Conservation (phyloP, 2,329 filamentous ascomycete genomes). For the Colletotrichum australisinense region DNA sequence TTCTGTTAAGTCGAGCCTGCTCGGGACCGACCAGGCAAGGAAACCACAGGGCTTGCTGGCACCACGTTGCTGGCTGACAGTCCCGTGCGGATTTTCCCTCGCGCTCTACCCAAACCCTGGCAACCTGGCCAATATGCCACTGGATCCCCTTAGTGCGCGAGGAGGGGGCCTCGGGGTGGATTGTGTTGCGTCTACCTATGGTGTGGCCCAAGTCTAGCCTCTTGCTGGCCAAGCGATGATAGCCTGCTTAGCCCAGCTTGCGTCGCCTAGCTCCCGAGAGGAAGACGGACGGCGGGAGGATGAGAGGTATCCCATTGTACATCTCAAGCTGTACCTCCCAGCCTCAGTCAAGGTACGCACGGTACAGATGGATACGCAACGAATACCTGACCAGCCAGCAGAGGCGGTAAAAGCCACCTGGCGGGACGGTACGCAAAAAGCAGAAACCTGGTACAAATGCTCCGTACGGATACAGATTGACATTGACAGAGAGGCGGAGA, state of each 20-base stretch:
- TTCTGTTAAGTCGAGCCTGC: not conserved
- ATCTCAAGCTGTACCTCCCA: not conserved
- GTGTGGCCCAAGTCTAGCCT: constrained; percentile 10
- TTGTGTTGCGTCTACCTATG: constrained; percentile 21
- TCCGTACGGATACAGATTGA: not conserved
- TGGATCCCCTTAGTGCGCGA: constrained; percentile 15
- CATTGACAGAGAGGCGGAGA: constrained; percentile 15
- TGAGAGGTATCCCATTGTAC: not conserved
- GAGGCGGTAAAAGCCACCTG: constrained; percentile 8
- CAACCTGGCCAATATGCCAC: constrained; percentile 26
- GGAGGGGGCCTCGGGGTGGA: constrained; percentile 5
- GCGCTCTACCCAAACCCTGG: constrained; percentile 31
- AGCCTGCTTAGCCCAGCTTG: constrained; percentile 16
- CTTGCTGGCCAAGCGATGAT: constrained; percentile 19
- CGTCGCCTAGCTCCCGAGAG: not conserved
- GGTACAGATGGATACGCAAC: not conserved
- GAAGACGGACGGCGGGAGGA: not conserved
- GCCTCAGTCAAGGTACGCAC: not conserved
- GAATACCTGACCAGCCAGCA: not conserved
- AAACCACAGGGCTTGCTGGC: constrained; percentile 35
- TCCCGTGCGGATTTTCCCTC: constrained; percentile 35
- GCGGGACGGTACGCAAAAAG: not conserved
- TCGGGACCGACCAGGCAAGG: constrained; percentile 13
- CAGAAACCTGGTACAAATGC: not conserved
- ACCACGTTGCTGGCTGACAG: constrained; percentile 45